Base-by-base conservation (phyloP, 2,329 filamentous ascomycete genomes). In the Elsinoe necatrix region DNA sequence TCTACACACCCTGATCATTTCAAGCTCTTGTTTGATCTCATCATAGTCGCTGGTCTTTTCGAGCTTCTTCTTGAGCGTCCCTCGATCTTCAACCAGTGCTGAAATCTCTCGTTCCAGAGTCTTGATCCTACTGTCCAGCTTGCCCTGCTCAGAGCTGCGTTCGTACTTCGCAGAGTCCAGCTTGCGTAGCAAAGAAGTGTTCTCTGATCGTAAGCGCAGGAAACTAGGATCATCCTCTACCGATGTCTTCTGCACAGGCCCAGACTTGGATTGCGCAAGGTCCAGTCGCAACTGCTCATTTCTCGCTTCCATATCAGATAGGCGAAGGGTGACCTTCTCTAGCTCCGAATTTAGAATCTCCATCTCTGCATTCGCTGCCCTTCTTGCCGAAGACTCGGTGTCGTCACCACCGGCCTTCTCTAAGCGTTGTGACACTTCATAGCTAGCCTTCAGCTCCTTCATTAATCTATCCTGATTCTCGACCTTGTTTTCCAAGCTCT, bases 391-490 rank as follows among this genome's bases (percentile, higher is more conserved):
- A n/a, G 72, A 72, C 23, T 80, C 80, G 16, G 75, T 73, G 18
- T 86, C 83, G 8, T 74, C 74, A 54, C 82, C 80, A 31, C 86
- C 85, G 12, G 83, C 82, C 63, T 84, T 85, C 54, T 85, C 91
- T 52, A 98, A 77, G 52, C 93, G 82, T 69, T 97, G 91, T 45
- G 89, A 93, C 56, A 98, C 93, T 71, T 98, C 93, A 68, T 96
- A 96, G 73, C 85, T 96, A 23, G 93, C 93, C 73, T 96, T 97
- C 68, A 97, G 83, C 70, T 98, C 95, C 67, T 87, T 95, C 63
- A 98, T 73, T 37, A 98, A 73, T 5, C 90, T 84, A 50, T 98
- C 93, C 68, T 98, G 92, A 64, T 86, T 95, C 70, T 96, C 92
- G 2, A 95, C 78, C 73, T 96, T 97, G 64, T 97, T 92, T 66